phyloP scores from a whole-genome alignment of 805 yeast species.

The Ogataea neopini region DNA sequence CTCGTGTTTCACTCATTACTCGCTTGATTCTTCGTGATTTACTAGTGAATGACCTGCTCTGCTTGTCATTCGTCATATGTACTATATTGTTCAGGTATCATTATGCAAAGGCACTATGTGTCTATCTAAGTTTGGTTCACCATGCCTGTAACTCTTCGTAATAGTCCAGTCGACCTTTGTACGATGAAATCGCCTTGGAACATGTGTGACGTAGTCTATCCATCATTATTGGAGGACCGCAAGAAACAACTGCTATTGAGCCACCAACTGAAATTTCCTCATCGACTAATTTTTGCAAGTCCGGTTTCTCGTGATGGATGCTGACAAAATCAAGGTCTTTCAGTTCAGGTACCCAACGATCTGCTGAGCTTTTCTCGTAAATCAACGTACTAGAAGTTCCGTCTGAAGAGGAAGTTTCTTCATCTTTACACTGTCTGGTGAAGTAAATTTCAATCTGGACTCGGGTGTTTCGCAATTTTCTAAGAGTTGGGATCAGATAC shows the following conservation, averaged over 20 bases:
- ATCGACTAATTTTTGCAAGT: slow-evolving; percentile 33
- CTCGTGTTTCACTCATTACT: no score
- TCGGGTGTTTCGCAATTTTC: slow-evolving; percentile 30
- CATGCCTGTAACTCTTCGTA: slow-evolving; percentile 76
- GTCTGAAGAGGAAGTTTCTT: slow-evolving; percentile 7
- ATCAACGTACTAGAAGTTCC: slow-evolving; percentile 3
- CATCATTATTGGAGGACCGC: slow-evolving; percentile 48
- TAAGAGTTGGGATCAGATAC: slow-evolving; percentile 44
- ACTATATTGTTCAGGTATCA: background rate
- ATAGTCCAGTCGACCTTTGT: slow-evolving; percentile 57
- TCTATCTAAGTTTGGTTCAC: slow-evolving; percentile 35
- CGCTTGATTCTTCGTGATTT: no score
- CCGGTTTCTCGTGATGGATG: slow-evolving; percentile 44
- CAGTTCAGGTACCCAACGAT: slow-evolving; percentile 33
- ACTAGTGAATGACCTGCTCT: no score
- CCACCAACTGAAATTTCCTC: slow-evolving; percentile 39
- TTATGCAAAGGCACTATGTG: background rate
- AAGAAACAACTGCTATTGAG: slow-evolving; percentile 42
- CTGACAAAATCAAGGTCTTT: slow-evolving; percentile 33
- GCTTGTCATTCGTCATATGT: no score
- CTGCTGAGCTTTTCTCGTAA: slow-evolving; percentile 25
- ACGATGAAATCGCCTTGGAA: slow-evolving; percentile 40
- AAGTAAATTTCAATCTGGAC: slow-evolving; percentile 38
- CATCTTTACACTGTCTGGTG: slow-evolving; percentile 28
- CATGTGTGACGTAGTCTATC: slow-evolving; percentile 55